A percentile compares a stretch with the other conserved stretches of the same genome.
Conservation (phyloP, 2,329 filamentous ascomycete genomes). For the Trichophyton equinum region DNA sequence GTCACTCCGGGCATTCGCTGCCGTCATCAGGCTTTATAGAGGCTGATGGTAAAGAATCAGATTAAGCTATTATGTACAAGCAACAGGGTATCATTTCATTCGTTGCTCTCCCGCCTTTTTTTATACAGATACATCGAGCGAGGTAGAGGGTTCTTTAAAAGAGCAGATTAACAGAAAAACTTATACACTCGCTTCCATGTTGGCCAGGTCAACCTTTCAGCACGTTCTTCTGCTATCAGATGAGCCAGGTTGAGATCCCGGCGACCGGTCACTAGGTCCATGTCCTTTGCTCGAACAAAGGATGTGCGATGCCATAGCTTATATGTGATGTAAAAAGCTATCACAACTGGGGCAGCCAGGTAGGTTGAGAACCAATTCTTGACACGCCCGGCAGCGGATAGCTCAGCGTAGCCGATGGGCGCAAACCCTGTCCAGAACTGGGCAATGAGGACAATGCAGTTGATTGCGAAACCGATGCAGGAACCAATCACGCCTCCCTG, state of each 20-base stretch:
- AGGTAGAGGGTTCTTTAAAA: neutral
- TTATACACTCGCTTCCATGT: slow-evolving; percentile 12
- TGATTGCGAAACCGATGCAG: slow-evolving; percentile 47
- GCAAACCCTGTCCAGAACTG: slow-evolving; percentile 26
- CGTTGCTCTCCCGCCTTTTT: neutral
- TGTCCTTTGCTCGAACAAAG: slow-evolving; percentile 46
- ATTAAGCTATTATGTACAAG: neutral
- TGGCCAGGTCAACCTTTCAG: slow-evolving; percentile 9
- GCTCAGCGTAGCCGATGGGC: slow-evolving; percentile 10
- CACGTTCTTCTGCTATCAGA: slow-evolving; percentile 37
- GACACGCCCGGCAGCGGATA: slow-evolving; percentile 8
- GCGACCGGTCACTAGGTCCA: slow-evolving; percentile 54
- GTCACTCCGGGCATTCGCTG: neutral
- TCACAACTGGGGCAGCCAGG: slow-evolving; percentile 19
- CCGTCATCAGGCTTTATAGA: neutral
- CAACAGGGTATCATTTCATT: neutral
- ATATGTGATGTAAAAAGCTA: slow-evolving; percentile 41
- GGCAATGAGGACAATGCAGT: slow-evolving; percentile 39
- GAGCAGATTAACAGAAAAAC: slow-evolving; percentile 7
- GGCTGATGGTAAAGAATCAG: neutral
- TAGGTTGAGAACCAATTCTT: slow-evolving; percentile 22
- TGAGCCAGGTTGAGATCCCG: slow-evolving; percentile 53
- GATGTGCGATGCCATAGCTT: slow-evolving; percentile 52
- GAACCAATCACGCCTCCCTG: slow-evolving; percentile 48
- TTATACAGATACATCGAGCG: neutral